Percentiles rank a stretch among this genome's conserved stretches.
Evolutionary conservation across 768 basidiomycete species (phyloP).

Genomic region (Serendipita vermifera): DNA sequence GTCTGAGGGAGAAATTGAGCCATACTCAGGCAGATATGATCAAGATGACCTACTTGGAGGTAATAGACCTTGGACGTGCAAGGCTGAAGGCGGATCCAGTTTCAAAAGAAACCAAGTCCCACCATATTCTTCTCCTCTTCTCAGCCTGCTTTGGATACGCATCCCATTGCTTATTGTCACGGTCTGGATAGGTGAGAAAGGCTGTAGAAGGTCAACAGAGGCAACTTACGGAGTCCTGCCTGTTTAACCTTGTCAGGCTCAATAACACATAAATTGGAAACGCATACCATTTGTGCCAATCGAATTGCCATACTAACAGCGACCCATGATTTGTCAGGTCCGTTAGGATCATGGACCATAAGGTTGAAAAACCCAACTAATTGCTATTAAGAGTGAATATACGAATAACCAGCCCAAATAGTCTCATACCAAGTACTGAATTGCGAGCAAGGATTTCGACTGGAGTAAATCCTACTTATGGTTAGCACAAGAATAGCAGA

Average conservation of each 20-base stretch:
- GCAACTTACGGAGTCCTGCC: background rate
- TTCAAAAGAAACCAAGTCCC: constrained; percentile 7
- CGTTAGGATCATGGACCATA: background rate
- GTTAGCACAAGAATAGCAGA: too few relatives aligned
- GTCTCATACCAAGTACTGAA: constrained; percentile 3
- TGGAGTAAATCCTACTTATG: constrained; percentile 9
- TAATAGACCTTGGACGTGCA: background rate
- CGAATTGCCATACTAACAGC: constrained; percentile 5
- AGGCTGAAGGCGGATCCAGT: background rate
- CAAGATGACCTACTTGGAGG: too few relatives aligned
- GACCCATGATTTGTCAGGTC: background rate
- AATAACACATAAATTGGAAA: background rate
- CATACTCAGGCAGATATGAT: too few relatives aligned
- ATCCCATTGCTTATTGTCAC: background rate
- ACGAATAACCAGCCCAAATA: too few relatives aligned
- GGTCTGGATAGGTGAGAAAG: background rate
- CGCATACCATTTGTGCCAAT: constrained; percentile 1
- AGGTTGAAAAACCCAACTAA: background rate
- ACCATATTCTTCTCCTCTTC: background rate
- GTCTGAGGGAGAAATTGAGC: too few relatives aligned
- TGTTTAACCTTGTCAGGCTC: background rate
- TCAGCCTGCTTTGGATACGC: background rate
- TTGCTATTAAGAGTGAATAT: background rate
- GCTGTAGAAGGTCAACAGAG: background rate
- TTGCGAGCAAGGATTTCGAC: background rate